Conservation (phyloP, 306 rosid species). For the Senna siamea region DNA sequence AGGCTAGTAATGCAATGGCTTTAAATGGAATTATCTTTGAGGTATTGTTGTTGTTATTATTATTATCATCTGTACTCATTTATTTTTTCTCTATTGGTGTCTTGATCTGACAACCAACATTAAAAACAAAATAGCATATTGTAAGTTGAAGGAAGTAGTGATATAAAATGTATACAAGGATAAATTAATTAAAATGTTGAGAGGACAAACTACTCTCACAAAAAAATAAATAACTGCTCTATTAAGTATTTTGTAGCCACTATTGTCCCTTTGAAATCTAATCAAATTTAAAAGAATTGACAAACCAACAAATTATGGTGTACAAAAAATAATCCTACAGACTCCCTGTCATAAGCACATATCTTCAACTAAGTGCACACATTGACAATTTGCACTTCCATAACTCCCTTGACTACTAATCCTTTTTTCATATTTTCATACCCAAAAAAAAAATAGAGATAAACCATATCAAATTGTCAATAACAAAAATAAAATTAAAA, state of each 20-base stretch:
- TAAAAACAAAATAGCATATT: not conserved
- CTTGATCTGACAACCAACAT: not conserved
- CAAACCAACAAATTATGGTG: not conserved
- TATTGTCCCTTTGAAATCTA: not conserved
- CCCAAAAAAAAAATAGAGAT: not conserved
- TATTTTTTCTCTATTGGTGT: not conserved
- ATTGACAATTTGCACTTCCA: not conserved
- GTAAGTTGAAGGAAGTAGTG: not conserved
- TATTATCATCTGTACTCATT: not conserved
- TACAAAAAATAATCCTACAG: not conserved
- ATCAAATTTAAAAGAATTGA: not conserved
- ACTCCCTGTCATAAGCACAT: not conserved
- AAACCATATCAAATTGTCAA: not conserved
- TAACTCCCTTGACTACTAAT: not conserved
- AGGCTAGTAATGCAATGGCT: constrained; percentile 82
- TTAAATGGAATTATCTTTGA: constrained; percentile 76
- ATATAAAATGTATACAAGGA: not conserved
- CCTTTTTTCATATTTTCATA: not conserved
- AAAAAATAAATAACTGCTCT: too few species aligned
- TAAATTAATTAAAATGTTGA: too few species aligned
- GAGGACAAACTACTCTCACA: not conserved
- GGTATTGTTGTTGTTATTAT: constrained; percentile 40
- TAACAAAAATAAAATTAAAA: not conserved
- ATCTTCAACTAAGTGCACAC: not conserved
- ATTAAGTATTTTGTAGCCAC: not conserved